These are phyloP conservation scores for Triticum urartu DNA, from an alignment of 176 grass and related monocot species.

Conservation along the genomic window DNA sequence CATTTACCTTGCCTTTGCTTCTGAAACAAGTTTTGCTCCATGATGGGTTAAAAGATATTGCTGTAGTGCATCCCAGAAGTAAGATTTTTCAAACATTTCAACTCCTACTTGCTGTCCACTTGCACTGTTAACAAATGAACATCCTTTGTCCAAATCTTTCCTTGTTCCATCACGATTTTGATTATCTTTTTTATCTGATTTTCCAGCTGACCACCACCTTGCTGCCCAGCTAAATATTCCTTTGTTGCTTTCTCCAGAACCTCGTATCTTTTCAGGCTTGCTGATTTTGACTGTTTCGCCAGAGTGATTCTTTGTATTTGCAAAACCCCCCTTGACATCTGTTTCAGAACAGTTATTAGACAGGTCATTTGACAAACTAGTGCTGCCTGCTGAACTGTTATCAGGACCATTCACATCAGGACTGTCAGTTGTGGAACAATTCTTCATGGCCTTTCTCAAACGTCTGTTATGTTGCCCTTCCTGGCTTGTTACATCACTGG, in stretches of 20 bases:
- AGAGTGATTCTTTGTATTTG: background rate
- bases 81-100: slow-evolving; percentile 40
- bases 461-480: slow-evolving; percentile 10
- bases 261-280: slow-evolving; percentile 12
- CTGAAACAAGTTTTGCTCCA: slow-evolving; percentile 36
- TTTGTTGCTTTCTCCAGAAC: background rate
- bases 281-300: background rate
- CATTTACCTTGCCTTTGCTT: slow-evolving; percentile 48
- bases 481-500: slow-evolving; percentile 25
- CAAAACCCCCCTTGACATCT: background rate
- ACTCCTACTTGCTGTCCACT: slow-evolving; percentile 15
- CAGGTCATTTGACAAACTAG: background rate
- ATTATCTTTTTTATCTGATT: slow-evolving; percentile 20
- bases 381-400: background rate
- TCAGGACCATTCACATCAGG: slow-evolving; percentile 13
- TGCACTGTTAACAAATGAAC: slow-evolving; percentile 19
- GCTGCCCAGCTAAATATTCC: slow-evolving; percentile 28
- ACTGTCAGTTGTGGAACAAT: slow-evolving; percentile 5
- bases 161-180: slow-evolving; percentile 1
- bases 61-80: slow-evolving; percentile 46
- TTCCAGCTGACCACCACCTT: slow-evolving; percentile 28
- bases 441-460: slow-evolving; percentile 23
- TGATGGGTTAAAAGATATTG: slow-evolving; percentile 39
- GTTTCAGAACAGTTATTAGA: background rate
- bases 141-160: background rate